Base-by-base conservation (phyloP, 2,329 filamentous ascomycete genomes). In the Phoma sp. region DNA sequence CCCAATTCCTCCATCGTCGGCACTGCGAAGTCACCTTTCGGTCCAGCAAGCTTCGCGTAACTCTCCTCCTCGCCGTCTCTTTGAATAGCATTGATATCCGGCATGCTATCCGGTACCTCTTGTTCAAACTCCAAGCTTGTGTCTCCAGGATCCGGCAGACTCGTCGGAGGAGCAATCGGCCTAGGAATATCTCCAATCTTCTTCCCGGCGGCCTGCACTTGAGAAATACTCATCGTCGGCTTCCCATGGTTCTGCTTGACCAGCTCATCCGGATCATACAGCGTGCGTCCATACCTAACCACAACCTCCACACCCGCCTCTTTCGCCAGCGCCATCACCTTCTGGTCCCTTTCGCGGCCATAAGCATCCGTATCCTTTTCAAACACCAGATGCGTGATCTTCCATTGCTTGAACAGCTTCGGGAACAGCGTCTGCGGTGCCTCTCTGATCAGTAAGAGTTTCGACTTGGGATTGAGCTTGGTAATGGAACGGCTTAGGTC, bases 301-400 rank as follows among this genome's bases (percentile, higher is more conserved):
- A 92, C 77, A 17, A 92, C 87, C 64, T 89, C 69, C 1, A 92
- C 86, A 1, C 88, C 89, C 0, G 87, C 85, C 38, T 84, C 76
- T 60, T 82, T 77, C 4, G 89, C 89, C n/a, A 87, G 74, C 14
- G 80, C 72, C 28, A 80, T 74, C 10, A 93, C 81, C 15, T 77
- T 75, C 1, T 78, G 79, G 71, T 93, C 90, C 42, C 90, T 76
- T 33, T 85, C 81, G 14, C 83, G 80, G 4, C 80, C 88, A 74
- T 92, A 92, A 0, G 87, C 80, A 76, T 93, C 90, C 0, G 88
- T 91, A 64, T 92, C 90, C 65, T 88, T 89, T 69, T 93, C 90
- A 63, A 92, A 92, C 0, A 92, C 89, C 5, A 92, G 74, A 73
- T 92, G 89, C 0, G 88, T 90, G 21, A 91, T 85, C 1, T 83